These are phyloP conservation scores for Gossypium trilobum DNA, from an alignment of 441 rosid genomes.

Conservation along the genomic window DNA sequence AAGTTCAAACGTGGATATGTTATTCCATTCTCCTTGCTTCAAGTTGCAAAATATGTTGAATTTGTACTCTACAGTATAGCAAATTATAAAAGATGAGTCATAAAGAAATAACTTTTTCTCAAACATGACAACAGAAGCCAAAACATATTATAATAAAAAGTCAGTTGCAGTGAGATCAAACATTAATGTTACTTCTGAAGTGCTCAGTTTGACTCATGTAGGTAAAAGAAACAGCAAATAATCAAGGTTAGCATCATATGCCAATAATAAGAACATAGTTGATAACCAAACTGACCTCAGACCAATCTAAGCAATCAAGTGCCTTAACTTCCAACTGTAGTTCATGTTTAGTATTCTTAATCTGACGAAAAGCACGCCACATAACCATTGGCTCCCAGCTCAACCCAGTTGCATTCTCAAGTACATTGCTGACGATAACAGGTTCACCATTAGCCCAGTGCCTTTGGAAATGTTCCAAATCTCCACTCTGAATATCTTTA, in stretches of 20 bases:
- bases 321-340: constrained; percentile 44
- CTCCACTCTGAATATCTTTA: constrained; percentile 31
- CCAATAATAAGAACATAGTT: not conserved
- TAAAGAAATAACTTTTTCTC: not conserved
- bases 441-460: constrained; percentile 86
- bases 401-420: constrained; percentile 58
- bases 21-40: not conserved
- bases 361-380: constrained; percentile 79
- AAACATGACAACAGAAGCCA: not conserved
- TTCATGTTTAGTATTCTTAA: constrained; percentile 26
- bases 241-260: not conserved
- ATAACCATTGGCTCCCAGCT: constrained; percentile 94
- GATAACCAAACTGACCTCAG: constrained; percentile 49
- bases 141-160: not conserved
- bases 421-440: constrained; percentile 64
- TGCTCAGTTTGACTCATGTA: not conserved
- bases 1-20: not conserved
- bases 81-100: not conserved
- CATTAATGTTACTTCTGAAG: not conserved
- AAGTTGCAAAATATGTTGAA: not conserved
- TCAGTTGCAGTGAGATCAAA: not conserved
- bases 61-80: not conserved
- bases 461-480: constrained; percentile 57
- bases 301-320: constrained; percentile 62
- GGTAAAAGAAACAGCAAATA: not conserved